phyloP scores from a whole-genome alignment of 164 flowering plant genomes.

The Sedum album region DNA sequence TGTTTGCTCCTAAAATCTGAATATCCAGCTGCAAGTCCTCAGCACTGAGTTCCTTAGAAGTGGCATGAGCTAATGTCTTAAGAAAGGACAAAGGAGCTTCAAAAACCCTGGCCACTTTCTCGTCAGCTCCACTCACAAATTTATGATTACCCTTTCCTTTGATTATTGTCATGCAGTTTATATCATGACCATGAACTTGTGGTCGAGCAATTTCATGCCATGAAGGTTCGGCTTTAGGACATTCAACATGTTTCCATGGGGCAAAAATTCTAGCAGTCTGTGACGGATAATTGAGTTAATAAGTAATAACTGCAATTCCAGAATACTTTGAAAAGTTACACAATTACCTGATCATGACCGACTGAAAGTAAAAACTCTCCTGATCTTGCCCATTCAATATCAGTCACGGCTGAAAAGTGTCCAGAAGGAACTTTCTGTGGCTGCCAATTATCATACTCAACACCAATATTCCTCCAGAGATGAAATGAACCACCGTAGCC shows the following conservation, averaged over 20 bases:
- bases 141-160: constrained; percentile 81
- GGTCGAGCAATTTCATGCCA: constrained; percentile 99
- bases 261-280: constrained; percentile 86
- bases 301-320: neutral
- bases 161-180: constrained; percentile 73
- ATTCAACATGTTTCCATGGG: constrained; percentile 51
- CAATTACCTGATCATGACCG: constrained; percentile 87
- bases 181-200: constrained; percentile 98
- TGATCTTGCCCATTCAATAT: constrained; percentile 66
- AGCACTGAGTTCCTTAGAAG: constrained; percentile 20
- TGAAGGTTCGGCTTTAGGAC: constrained; percentile 19
- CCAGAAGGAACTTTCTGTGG: constrained; percentile 96
- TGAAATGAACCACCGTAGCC: constrained; percentile 98
- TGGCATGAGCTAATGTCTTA: constrained; percentile 64
- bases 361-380: constrained; percentile 76
- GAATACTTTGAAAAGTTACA: neutral
- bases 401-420: constrained; percentile 76
- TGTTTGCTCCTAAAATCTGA: constrained; percentile 90
- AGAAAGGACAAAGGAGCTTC: constrained; percentile 90
- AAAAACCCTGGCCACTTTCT: constrained; percentile 95
- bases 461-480: constrained; percentile 83
- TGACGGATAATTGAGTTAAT: constrained; percentile 5
- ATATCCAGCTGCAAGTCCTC: constrained; percentile 46
- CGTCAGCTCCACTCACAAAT: constrained; percentile 96
- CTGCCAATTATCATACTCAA: constrained; percentile 63